Base-by-base conservation (phyloP, 2,329 filamentous ascomycete species). In the Thelonectria olida region DNA sequence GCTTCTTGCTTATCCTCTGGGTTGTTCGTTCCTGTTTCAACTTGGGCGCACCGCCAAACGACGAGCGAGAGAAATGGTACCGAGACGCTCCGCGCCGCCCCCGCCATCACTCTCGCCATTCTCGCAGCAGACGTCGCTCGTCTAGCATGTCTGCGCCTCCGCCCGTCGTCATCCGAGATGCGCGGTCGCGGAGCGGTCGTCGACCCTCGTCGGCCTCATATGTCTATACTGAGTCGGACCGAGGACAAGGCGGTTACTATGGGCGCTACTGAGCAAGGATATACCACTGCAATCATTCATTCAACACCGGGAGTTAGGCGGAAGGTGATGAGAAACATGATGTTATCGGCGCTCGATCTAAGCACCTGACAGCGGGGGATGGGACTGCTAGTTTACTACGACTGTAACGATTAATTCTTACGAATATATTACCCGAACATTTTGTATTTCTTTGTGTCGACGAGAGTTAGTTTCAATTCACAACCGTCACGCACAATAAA, bases 1-100 rank as follows among this genome's bases (percentile, higher is more conserved):
- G 81, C n/a, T 66, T 81, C 39, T 72, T 84, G 12, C 73, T 84
- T 0, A 59, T 85, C 4, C 61, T 80, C 34, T 84, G 82, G 82
- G 71, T 85, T 62, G 54, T 84, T 64, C 76, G 78, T 6, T 82
- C 80, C 2, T 83, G 80, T 68, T 65, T 73, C 51, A 80, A 81
- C 65, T 66, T 80, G 36, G 78, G 78, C 8, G 76, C 75, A 1
- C 76, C 78, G 8, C 74, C 75, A 0, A 68, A 69, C 5, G 72
- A 74, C 15, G 41, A 22, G 39, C 47, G 74, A 15, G 65, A 79
- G 65, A 71, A 67, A 28, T 69, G 69, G 68, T 78, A 80, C 54
- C 70, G 73, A 54, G 63, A 65, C 28, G 38, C 57, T 12, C 58
- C 65, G 27, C 62, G 62, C 50, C 59, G 64, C 17, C 69, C 64